A percentile compares a stretch with the other conserved stretches of the same genome.
Conservation (phyloP, 108 stramenopile species). For the Cyclostephanos tholiformis region DNA sequence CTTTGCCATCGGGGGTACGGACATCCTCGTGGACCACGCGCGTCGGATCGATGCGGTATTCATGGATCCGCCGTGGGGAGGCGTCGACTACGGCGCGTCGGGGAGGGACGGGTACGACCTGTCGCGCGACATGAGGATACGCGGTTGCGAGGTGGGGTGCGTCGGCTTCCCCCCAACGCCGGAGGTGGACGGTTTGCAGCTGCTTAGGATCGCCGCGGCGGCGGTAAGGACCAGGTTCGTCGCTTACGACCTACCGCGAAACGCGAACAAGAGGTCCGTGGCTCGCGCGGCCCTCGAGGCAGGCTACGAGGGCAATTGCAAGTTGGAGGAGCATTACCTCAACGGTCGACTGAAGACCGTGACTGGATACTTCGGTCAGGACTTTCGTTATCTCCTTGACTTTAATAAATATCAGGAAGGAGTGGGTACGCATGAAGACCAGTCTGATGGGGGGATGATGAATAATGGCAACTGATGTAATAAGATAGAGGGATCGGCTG, state of each 20-base stretch:
- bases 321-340: slow-evolving; percentile 86
- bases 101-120: slow-evolving; percentile 88
- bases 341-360: slow-evolving; percentile 89
- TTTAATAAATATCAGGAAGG: no score
- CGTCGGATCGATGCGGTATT: slow-evolving; percentile 75
- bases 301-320: slow-evolving; percentile 80
- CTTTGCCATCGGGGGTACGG: slow-evolving; percentile 75
- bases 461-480: no score
- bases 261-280: slow-evolving; percentile 72
- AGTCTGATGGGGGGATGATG: no score
- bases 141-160: slow-evolving; percentile 46
- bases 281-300: slow-evolving; percentile 77
- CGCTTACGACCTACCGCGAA: slow-evolving; percentile 78
- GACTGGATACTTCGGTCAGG: slow-evolving; percentile 81
- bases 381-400: slow-evolving; percentile 50
- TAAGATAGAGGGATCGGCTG: no score
- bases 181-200: slow-evolving; percentile 63
- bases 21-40: slow-evolving; percentile 57
- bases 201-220: slow-evolving; percentile 74
- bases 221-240: slow-evolving; percentile 71
- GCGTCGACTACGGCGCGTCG: slow-evolving; percentile 74
- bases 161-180: slow-evolving; percentile 48
- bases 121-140: slow-evolving; percentile 83
- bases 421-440: no score
- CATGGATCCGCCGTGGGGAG: slow-evolving; percentile 91